A percentile compares a stretch with the other conserved stretches of the same genome.
These are phyloP conservation scores for Pseudogymnoascus sp. DNA, from an alignment of 2,329 filamentous ascomycete species.

Conservation along the genomic window DNA sequence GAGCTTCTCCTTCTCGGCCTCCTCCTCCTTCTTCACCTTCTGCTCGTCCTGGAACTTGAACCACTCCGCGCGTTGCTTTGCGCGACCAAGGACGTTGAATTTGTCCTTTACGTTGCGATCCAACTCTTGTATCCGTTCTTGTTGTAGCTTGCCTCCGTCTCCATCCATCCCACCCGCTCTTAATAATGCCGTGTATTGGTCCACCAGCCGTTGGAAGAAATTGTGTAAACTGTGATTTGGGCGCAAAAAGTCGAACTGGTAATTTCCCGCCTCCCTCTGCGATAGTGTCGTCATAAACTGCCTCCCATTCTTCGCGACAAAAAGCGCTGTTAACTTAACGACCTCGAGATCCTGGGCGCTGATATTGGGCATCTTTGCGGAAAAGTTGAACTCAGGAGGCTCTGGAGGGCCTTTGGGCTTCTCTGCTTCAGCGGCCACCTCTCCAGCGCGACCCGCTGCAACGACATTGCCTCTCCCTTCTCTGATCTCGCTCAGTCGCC, in stretches of 20 bases:
- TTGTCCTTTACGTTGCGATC: conserved; percentile 70
- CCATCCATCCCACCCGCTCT: conserved; percentile 60
- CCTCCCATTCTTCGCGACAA: conserved; percentile 86
- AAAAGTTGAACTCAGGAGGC: conserved; percentile 85
- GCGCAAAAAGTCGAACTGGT: conserved; percentile 91
- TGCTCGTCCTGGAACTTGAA: conserved; percentile 75
- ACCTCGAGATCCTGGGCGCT: conserved; percentile 83
- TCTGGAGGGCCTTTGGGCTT: conserved; percentile 77
- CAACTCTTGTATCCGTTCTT: conserved; percentile 65
- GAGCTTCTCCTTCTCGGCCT: conserved; percentile 70
- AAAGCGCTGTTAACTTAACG: conserved; percentile 72
- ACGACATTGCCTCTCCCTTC: conserved; percentile 74
- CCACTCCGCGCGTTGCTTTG: conserved; percentile 82
- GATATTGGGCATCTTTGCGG: conserved; percentile 93
- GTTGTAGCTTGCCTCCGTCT: conserved; percentile 54
- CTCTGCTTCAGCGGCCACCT: conserved; percentile 48
- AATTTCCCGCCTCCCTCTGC: conserved; percentile 82
- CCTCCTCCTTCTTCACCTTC: conserved; percentile 81
- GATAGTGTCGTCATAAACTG: conserved; percentile 85
- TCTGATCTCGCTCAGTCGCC: conserved; percentile 80
- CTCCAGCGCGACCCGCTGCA: conserved; percentile 65
- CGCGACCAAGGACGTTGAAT: conserved; percentile 69
- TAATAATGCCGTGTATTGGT: conserved; percentile 82
- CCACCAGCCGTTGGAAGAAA: conserved; percentile 85
- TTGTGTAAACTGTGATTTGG: conserved; percentile 94